These are phyloP conservation scores for Pseudofabraea citricarpa DNA, from an alignment of 2,329 filamentous ascomycete species.

Conservation along the genomic window DNA sequence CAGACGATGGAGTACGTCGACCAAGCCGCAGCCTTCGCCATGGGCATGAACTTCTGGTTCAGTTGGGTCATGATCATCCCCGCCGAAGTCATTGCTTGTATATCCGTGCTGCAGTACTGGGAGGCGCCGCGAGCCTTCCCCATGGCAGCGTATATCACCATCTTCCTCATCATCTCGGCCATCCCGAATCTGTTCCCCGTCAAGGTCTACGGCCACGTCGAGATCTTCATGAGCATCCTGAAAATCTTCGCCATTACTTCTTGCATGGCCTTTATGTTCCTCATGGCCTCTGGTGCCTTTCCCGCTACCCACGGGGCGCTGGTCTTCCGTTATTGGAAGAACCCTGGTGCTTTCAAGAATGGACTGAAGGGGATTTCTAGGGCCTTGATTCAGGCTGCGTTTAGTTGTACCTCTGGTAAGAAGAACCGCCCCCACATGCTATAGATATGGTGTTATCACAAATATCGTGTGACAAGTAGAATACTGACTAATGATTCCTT, in stretches of 20 bases:
- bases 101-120: constrained; percentile 50
- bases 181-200: constrained; percentile 51
- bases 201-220: constrained; percentile 48
- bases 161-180: constrained; percentile 45
- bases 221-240: constrained; percentile 52
- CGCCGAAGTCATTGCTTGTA: constrained; percentile 49
- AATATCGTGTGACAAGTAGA: neutral
- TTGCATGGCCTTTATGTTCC: constrained; percentile 57
- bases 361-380: constrained; percentile 59
- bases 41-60: constrained; percentile 46
- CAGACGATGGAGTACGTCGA: constrained; percentile 56
- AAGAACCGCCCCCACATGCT: neutral
- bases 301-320: constrained; percentile 15
- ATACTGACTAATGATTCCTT: neutral
- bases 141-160: constrained; percentile 47
- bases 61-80: constrained; percentile 43
- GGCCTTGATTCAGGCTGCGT: constrained; percentile 58
- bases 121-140: constrained; percentile 36
- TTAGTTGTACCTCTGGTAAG: constrained; percentile 51
- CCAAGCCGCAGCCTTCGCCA: constrained; percentile 46
- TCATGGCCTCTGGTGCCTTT: constrained; percentile 50
- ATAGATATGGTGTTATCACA: neutral
- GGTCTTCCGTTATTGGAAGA: constrained; percentile 45
- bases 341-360: constrained; percentile 48
- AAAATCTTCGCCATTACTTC: constrained; percentile 50